A percentile compares a stretch with the other conserved stretches of the same genome.
Conservation (phyloP, 2,329 filamentous ascomycete genomes). For the Claviceps africana region DNA sequence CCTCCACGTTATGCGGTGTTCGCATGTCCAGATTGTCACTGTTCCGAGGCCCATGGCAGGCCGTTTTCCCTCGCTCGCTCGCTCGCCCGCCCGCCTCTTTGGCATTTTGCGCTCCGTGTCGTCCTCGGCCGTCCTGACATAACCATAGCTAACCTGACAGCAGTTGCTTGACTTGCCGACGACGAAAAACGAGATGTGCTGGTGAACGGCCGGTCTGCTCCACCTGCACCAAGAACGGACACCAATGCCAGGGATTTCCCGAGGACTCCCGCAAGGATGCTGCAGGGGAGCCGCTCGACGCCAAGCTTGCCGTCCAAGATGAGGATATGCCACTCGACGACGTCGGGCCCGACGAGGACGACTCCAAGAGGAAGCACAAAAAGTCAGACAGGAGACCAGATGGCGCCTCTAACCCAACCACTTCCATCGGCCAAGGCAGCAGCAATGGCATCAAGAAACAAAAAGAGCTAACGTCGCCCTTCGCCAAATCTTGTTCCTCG, state of each 20-base stretch:
- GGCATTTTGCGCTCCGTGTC: not conserved
- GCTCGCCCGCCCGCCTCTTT: not conserved
- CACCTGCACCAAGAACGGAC: slow-evolving; percentile 58
- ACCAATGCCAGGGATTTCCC: slow-evolving; percentile 53
- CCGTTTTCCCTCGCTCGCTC: not conserved
- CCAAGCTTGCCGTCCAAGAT: slow-evolving; percentile 9
- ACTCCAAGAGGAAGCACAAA: not conserved
- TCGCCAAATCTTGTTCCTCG: not conserved
- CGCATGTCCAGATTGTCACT: not conserved
- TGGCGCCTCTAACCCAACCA: not conserved
- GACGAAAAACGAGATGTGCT: slow-evolving; percentile 61
- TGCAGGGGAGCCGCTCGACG: slow-evolving; percentile 9
- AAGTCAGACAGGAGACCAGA: not conserved
- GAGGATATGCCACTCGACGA: slow-evolving; percentile 7
- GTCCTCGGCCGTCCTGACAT: not conserved
- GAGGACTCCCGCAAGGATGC: slow-evolving; percentile 35
- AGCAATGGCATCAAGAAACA: not conserved
- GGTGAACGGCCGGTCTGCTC: slow-evolving; percentile 59
- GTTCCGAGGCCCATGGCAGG: not conserved
- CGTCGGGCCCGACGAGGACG: slow-evolving; percentile 3
- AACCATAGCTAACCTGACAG: not conserved
- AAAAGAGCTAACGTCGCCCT: not conserved
- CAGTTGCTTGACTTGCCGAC: slow-evolving; percentile 60
- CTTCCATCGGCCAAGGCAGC: not conserved
- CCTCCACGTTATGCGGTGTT: not conserved